Conservation (phyloP, 371 early-diverging fungal species). For the Apophysomyces ossiformis region DNA sequence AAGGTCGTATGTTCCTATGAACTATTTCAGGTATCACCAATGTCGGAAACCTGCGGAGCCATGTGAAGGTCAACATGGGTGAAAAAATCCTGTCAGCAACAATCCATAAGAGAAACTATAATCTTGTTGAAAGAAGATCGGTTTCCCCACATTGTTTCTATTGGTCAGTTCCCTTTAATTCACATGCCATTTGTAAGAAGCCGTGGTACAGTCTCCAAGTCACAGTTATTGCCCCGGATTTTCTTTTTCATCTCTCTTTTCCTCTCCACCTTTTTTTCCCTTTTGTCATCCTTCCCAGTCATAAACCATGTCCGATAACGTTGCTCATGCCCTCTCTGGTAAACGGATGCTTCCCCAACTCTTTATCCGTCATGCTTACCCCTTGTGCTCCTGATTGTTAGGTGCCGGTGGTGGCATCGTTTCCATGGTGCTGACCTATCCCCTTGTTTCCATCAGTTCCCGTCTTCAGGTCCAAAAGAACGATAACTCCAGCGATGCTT, state of each 20-base stretch:
- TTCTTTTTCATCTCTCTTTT: slow-evolving; percentile 23
- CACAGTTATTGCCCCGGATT: slow-evolving; percentile 12
- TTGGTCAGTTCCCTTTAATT: slow-evolving; percentile 7
- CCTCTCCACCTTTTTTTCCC: slow-evolving; percentile 11
- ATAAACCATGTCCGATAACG: slow-evolving; percentile 86
- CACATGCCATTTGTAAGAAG: slow-evolving; percentile 14
- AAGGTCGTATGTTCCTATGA: neutral
- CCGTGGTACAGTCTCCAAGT: neutral
- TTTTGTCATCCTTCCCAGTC: slow-evolving; percentile 3
- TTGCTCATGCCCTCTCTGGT: slow-evolving; percentile 81
- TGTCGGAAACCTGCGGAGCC: slow-evolving; percentile 9
- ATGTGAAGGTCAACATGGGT: slow-evolving; percentile 8
- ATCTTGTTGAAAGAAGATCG: neutral
- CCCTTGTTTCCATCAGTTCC: slow-evolving; percentile 89
- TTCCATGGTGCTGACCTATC: slow-evolving; percentile 94
- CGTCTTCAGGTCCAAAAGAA: slow-evolving; percentile 89
- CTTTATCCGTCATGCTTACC: neutral
- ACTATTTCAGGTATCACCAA: slow-evolving; percentile 7
- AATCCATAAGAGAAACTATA: neutral
- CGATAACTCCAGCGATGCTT: slow-evolving; percentile 60
- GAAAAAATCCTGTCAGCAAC: slow-evolving; percentile 13
- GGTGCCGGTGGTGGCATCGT: slow-evolving; percentile 97
- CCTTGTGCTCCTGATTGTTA: slow-evolving; percentile 25
- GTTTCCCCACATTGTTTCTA: slow-evolving; percentile 17
- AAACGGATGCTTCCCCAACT: neutral